Evolutionary conservation across 1,284 basidiomycete species (phyloP).

Genomic region (Blastosporella zonata): DNA sequence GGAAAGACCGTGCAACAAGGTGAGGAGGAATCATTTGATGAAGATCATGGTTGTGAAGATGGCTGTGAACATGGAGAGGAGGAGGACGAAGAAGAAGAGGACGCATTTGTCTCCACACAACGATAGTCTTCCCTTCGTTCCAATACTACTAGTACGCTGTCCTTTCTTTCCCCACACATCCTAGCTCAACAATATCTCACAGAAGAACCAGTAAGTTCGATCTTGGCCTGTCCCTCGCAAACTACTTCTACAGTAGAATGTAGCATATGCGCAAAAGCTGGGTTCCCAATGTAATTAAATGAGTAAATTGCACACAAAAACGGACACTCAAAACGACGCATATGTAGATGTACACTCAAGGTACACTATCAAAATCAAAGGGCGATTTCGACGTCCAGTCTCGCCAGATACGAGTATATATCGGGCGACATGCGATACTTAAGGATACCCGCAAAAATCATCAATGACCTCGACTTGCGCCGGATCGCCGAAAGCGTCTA

Average conservation of each 20-base stretch:
- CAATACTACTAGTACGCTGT: not conserved
- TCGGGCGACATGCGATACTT: slow-evolving; percentile 89
- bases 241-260: no score
- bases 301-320: no score
- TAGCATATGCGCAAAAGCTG: no score
- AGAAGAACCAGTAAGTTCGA: no score
- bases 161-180: no score
- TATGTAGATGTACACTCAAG: no score
- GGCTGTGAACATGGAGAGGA: slow-evolving; percentile 23
- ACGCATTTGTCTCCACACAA: slow-evolving; percentile 33
- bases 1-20: slow-evolving; percentile 12
- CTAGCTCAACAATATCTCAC: no score
- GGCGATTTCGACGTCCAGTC: slow-evolving; percentile 76
- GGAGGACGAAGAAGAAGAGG: slow-evolving; percentile 24
- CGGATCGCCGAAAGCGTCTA: slow-evolving; percentile 62
- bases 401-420: slow-evolving; percentile 85
- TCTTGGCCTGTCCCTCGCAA: no score
- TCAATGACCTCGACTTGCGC: slow-evolving; percentile 76
- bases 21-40: slow-evolving; percentile 14
- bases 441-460: slow-evolving; percentile 85
- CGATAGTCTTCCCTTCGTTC: slow-evolving; percentile 24
- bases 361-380: no score
- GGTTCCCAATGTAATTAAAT: no score
- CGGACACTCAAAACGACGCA: no score
- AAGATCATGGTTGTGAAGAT: not conserved